Conservation (phyloP, 169 alveolate species). For the Neospora caninum region DNA sequence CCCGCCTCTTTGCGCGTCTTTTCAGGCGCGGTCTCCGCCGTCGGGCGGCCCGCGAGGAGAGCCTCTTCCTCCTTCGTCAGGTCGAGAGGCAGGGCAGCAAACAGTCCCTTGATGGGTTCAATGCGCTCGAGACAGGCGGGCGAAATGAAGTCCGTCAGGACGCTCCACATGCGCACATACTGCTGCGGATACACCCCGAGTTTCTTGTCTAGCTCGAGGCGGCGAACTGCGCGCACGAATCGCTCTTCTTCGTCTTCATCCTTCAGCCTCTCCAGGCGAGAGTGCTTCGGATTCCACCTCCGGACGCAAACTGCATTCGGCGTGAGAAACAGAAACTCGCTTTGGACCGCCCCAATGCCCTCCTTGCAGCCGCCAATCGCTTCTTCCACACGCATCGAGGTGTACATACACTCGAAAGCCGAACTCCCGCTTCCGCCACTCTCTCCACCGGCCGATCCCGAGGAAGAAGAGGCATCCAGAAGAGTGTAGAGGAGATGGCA, state of each 20-base stretch:
- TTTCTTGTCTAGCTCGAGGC: constrained; percentile 25
- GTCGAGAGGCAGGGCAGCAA: background rate
- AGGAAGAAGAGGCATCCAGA: background rate
- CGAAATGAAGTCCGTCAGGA: constrained; percentile 16
- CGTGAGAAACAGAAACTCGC: background rate
- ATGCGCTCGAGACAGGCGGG: constrained; percentile 1
- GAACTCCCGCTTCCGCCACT: background rate
- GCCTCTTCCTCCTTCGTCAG: constrained; percentile 19
- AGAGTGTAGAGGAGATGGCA: constrained; percentile 19
- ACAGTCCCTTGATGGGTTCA: background rate
- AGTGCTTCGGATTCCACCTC: background rate
- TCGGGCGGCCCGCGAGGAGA: background rate
- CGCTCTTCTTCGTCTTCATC: constrained; percentile 25
- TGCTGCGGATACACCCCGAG: constrained; percentile 48
- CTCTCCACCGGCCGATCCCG: background rate
- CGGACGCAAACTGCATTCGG: constrained; percentile 21
- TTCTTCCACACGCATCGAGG: constrained; percentile 34
- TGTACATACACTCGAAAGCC: constrained; percentile 42
- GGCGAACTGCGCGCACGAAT: constrained; percentile 1
- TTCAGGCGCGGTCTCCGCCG: background rate
- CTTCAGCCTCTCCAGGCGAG: background rate
- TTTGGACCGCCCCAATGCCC: background rate
- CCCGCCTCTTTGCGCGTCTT: background rate
- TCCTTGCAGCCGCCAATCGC: constrained; percentile 15
- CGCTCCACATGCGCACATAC: constrained; percentile 3